Percentiles rank a stretch among this genome's conserved stretches.
Conservation (phyloP, 2,329 filamentous ascomycete genomes). For the Fusarium secorum region DNA sequence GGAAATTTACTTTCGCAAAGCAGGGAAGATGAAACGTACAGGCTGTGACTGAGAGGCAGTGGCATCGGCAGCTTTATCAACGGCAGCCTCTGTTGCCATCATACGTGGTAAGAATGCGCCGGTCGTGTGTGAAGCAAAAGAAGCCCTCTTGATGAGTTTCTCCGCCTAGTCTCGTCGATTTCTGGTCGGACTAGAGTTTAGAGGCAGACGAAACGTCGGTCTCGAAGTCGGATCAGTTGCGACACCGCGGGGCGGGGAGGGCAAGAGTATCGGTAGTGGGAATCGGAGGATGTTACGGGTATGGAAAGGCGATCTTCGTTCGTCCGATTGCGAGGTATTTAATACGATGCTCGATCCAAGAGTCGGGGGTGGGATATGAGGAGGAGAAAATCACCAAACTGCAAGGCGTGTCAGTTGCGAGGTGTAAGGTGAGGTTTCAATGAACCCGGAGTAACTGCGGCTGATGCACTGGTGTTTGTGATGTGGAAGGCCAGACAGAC, state of each 20-base stretch:
- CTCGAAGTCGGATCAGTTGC: conserved; percentile 26
- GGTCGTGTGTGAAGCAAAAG: conserved; percentile 43
- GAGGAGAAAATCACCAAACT: conserved; percentile 23
- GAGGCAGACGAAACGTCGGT: conserved; percentile 19
- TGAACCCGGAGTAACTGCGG: conserved; percentile 43
- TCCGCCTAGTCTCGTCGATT: conserved; percentile 31
- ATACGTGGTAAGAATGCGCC: conserved; percentile 61
- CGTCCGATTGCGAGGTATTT: conserved; percentile 6
- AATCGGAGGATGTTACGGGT: conserved; percentile 7
- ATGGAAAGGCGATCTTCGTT: conserved; percentile 22
- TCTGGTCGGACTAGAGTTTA: conserved; percentile 27
- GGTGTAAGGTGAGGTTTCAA: conserved; percentile 39
- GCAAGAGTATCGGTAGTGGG: conserved; percentile 18
- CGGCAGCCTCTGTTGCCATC: conserved; percentile 70
- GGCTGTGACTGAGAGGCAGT: conserved; percentile 57
- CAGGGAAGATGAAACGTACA: conserved; percentile 48
- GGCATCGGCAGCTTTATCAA: conserved; percentile 62
- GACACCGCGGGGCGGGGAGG: conserved; percentile 37
- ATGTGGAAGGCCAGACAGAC: conserved; percentile 38
- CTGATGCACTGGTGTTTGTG: conserved; percentile 37
- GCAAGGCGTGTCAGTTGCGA: conserved; percentile 33
- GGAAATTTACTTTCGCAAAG: background rate
- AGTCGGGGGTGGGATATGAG: conserved; percentile 23
- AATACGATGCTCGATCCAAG: conserved; percentile 15
- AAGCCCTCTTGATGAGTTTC: conserved; percentile 39